Conservation (phyloP, 2,329 filamentous ascomycete genomes). For the Aspergillus caelatus region DNA sequence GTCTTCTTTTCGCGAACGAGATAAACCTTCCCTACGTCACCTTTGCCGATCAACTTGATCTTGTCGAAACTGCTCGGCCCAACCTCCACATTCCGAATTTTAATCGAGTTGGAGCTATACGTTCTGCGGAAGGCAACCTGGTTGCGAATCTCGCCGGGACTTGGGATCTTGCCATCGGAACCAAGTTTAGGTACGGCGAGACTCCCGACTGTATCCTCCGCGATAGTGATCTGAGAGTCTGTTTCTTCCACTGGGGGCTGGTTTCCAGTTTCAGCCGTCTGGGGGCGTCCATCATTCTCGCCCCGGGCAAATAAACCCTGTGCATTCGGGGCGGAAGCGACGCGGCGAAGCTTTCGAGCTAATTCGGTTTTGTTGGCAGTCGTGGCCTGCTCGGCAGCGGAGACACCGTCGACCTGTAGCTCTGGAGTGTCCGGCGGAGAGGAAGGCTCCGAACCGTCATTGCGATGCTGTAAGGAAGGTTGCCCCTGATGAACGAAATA, state of each 20-base stretch:
- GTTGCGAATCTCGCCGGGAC: slow-evolving; percentile 66
- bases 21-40: slow-evolving; percentile 98
- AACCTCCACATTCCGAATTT: slow-evolving; percentile 95
- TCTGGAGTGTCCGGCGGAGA: slow-evolving; percentile 89
- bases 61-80: slow-evolving; percentile 96
- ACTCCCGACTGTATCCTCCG: slow-evolving; percentile 45
- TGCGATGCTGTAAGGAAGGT: slow-evolving; percentile 89
- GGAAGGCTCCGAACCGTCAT: slow-evolving; percentile 88
- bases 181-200: slow-evolving; percentile 38
- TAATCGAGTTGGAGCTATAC: slow-evolving; percentile 99
- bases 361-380: slow-evolving; percentile 89
- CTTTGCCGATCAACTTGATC: slow-evolving; percentile 98
- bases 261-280: slow-evolving; percentile 84
- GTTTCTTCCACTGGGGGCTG: slow-evolving; percentile 69
- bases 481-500: slow-evolving; percentile 97
- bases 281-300: slow-evolving; percentile 68
- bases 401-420: slow-evolving; percentile 71
- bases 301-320: slow-evolving; percentile 79
- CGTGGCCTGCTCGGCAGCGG: slow-evolving; percentile 68
- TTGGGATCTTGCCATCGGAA: slow-evolving; percentile 65
- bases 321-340: slow-evolving; percentile 95
- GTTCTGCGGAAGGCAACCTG: slow-evolving; percentile 83
- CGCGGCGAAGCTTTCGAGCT: slow-evolving; percentile 86
- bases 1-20: slow-evolving; percentile 98
- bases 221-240: slow-evolving; percentile 57